These are phyloP conservation scores for Capronia epimyces DNA, from an alignment of 2,329 filamentous ascomycete genomes.

Conservation along the genomic window DNA sequence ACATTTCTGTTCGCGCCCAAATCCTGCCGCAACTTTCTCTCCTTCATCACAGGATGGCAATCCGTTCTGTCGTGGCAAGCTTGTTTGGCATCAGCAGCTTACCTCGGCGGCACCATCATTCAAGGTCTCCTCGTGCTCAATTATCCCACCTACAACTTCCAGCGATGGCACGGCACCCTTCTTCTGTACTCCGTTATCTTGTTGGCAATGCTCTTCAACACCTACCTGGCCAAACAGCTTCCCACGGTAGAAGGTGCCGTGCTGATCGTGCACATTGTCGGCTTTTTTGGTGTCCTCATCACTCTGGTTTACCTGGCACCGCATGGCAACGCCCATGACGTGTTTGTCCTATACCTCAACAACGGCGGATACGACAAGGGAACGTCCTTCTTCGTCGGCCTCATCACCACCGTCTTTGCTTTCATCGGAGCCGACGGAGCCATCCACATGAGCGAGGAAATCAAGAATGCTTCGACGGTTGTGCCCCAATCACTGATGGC, in stretches of 20 bases:
- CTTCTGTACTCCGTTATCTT: constrained; percentile 46
- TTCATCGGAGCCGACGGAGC: constrained; percentile 38
- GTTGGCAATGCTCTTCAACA: constrained; percentile 49
- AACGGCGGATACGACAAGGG: constrained; percentile 33
- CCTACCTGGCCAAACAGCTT: constrained; percentile 36
- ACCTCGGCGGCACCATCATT: constrained; percentile 43
- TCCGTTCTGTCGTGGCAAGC: constrained; percentile 45
- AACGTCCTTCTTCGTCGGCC: constrained; percentile 33
- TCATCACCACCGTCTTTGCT: constrained; percentile 35
- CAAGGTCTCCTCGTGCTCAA: constrained; percentile 43
- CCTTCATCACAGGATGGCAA: constrained; percentile 38
- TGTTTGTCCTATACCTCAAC: constrained; percentile 40
- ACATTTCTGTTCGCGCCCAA: constrained; percentile 28
- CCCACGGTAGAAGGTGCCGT: constrained; percentile 22
- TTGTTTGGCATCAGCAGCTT: constrained; percentile 39
- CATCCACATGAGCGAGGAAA: constrained; percentile 40
- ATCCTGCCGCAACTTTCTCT: constrained; percentile 24
- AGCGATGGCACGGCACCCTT: constrained; percentile 48
- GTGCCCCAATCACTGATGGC: constrained; percentile 38
- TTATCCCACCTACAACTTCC: constrained; percentile 36
- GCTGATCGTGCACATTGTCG: constrained; percentile 19
- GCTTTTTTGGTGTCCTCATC: constrained; percentile 37
- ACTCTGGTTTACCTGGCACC: constrained; percentile 40
- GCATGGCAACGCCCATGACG: constrained; percentile 33
- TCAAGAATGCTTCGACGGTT: constrained; percentile 35